Evolutionary conservation across 176 grass and related monocot genomes (phyloP), one percentile per base, ranked within the genome.

Genomic region (Thinopyrum elongatum): DNA sequence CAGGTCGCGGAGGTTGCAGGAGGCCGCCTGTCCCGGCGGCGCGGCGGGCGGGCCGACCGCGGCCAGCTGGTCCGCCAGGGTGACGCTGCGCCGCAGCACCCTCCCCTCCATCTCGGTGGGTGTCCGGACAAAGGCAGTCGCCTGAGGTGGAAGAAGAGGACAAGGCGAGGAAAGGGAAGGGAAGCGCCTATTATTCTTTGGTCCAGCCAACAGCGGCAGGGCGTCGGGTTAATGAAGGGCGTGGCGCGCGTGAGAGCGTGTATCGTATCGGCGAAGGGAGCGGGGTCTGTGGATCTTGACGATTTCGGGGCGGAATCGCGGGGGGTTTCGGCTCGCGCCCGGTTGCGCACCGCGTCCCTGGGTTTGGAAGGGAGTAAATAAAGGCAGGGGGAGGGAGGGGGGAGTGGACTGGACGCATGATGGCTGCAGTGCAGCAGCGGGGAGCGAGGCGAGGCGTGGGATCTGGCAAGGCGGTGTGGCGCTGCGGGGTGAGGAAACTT

Each of bases 11-110:
- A 91, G 90, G 90, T 91, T 91, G 86, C 63, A 91, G 2, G 51
- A 93, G 21, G 39, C 87, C 29, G 51, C 77, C 4, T 77, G 21
- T 5, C 39, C 87, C 25, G 41, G 83, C 3, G 80, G 21, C 7
- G 88, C 53, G 2, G 55, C 4, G 5, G 70, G 29, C 7, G 89
- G 78, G 1, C 77, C 89, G 38, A 86, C 89, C 8, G 90, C 87
- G 21, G 95, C 86, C 15, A 98, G 91, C 92, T 95, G 93, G 74
- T 98, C 89, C 17, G 95, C 92, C 58, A 98, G 93, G 78, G 93
- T 95, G 5, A 95, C 89, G 86, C 90, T 89, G 63, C 87, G 93
- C 44, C 89, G 89, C 42, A 92, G 60, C 75, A 93, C 89, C 89
- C 84, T 66, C 70, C 93, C 88, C 31, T 92, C 86, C 93, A 91